Evolutionary conservation across 768 basidiomycete species (phyloP).

Genomic region (Suillus lakei): DNA sequence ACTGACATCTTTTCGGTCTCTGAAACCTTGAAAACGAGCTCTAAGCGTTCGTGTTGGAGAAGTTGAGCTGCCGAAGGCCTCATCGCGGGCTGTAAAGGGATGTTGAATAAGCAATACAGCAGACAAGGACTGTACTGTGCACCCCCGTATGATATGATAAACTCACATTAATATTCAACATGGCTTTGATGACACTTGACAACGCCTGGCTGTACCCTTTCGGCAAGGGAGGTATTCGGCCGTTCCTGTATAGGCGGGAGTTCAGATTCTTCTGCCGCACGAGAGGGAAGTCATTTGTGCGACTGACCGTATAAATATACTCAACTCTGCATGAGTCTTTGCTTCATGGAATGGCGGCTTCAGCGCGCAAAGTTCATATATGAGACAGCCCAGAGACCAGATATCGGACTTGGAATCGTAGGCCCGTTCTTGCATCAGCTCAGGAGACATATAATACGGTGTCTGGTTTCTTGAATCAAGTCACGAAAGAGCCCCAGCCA

Average conservation of each 20-base stretch:
- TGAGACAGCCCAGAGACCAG: conserved; percentile 96
- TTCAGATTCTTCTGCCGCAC: not conserved
- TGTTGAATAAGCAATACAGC: not conserved
- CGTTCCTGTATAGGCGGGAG: conserved; percentile 55
- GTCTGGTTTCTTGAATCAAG: conserved; percentile 71
- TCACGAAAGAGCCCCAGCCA: not conserved
- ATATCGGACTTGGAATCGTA: conserved; percentile 99
- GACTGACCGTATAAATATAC: conserved; percentile 76
- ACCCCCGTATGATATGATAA: too few species aligned
- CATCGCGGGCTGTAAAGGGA: conserved; percentile 70
- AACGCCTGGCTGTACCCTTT: conserved; percentile 79
- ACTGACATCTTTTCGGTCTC: conserved; percentile 82
- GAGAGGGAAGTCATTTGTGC: not conserved
- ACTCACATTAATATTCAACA: conserved; percentile 84
- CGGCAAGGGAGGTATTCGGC: conserved; percentile 90
- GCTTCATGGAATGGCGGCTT: conserved; percentile 95
- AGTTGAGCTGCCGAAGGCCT: conserved; percentile 82
- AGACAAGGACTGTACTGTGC: conserved; percentile 13
- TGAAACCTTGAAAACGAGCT: conserved; percentile 69
- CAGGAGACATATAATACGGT: conserved; percentile 99
- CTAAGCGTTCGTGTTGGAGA: conserved; percentile 78
- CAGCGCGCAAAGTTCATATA: conserved; percentile 94
- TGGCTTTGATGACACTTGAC: conserved; percentile 77
- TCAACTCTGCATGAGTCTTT: conserved; percentile 86
- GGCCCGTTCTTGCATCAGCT: conserved; percentile 95